These are phyloP conservation scores for Ligustrum vulgare DNA, from an alignment of 257 asterid species.

Conservation along the genomic window DNA sequence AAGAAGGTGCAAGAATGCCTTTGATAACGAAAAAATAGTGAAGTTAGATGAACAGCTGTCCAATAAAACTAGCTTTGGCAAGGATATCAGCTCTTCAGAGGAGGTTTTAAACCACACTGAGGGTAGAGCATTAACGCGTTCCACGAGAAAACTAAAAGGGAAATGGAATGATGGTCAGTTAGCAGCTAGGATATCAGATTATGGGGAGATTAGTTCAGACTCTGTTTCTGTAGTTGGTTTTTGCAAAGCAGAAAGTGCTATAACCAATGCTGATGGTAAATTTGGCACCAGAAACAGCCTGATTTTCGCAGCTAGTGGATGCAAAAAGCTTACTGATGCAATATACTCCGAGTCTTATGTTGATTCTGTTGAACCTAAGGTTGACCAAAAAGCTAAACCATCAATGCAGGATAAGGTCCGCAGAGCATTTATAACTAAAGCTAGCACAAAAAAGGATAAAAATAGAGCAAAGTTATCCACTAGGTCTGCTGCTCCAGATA, in stretches of 20 bases:
- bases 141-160: constrained; percentile 16
- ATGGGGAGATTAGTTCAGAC: constrained; percentile 14
- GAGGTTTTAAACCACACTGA: constrained; percentile 5
- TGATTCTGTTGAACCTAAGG: constrained; percentile 14
- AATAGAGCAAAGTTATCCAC: constrained; percentile 20
- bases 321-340: constrained; percentile 16
- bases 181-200: constrained; percentile 16
- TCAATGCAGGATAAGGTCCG: constrained; percentile 24
- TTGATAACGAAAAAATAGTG: constrained; percentile 20
- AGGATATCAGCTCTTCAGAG: constrained; percentile 13
- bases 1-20: constrained; percentile 4
- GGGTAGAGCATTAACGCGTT: constrained; percentile 20
- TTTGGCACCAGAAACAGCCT: constrained; percentile 14
- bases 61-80: constrained; percentile 2
- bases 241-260: constrained; percentile 14
- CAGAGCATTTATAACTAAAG: constrained; percentile 18
- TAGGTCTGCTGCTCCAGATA: constrained; percentile 23
- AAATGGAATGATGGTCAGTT: constrained; percentile 4
- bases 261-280: constrained; percentile 16
- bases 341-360: constrained; percentile 13
- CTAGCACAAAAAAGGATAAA: constrained; percentile 22
- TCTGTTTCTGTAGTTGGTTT: constrained; percentile 14
- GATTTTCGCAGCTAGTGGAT: constrained; percentile 18
- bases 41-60: constrained; percentile 13
- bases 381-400: constrained; percentile 20